Base-by-base conservation (phyloP, 257 asterid species). In the Plantago ovata region DNA sequence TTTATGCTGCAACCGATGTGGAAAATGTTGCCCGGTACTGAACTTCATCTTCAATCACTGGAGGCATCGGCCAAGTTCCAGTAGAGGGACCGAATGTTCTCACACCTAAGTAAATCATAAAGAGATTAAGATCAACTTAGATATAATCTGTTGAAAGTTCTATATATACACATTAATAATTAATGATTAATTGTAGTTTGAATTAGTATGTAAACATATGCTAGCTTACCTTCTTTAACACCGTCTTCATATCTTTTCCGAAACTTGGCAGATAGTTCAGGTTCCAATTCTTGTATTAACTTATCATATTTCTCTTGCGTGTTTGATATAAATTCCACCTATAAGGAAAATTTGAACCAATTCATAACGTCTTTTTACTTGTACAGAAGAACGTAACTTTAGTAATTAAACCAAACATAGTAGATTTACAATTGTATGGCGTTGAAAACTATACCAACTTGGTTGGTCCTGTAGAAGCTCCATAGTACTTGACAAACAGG, bases 161-260 rank as follows among this genome's bases (percentile, higher is more conserved):
- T 10, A 19, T 15, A 3, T 36, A 49, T 14, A 39, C 58, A n/a
- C 18, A 42, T 22, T 1, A 42, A 13, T 10, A 24, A 33, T 50
- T 49, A 13, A 56, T n/a, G n/a, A 65, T 28, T 56, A 9, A 43
- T 36, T 19, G 32, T 2, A 56, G 47, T 15, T n/a, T 6, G 20
- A n/a, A n/a, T n/a, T n/a, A n/a, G n/a, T n/a, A n/a, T n/a, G n/a
- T n/a, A n/a, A n/a, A n/a, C n/a, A n/a, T n/a, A n/a, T n/a, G n/a
- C n/a, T n/a, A n/a, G n/a, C n/a, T n/a, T 60, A 87, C 95, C 98
- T 85, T 91, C 98, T 77, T 64, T 81, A 14, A 95, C 88, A 58
- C 96, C 95, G 70, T 83, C 95, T 82, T 88, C 89, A 58, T 94
- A 92, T 75, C 98, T 84, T 72, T 66, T 79, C 66, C 70, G 84